phyloP scores from a whole-genome alignment of 257 asterid species.

The Scutellaria barbata region DNA sequence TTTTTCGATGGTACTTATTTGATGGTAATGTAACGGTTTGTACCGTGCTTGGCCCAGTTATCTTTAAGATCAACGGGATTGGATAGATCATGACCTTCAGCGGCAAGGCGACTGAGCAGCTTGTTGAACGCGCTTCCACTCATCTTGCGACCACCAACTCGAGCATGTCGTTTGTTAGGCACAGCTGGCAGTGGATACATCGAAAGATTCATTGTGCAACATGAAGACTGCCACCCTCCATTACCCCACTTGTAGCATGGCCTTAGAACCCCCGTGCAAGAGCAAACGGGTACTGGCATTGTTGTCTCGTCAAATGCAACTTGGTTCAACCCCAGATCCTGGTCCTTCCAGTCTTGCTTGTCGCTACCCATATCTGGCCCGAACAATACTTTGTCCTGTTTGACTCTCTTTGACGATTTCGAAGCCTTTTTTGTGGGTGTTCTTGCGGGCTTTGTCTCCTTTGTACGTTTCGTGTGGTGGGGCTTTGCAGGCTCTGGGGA shows the following conservation, averaged over 20 bases:
- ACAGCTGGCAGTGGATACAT: conserved; percentile 93
- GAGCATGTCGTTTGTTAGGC: conserved; percentile 92
- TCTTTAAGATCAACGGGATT: conserved; percentile 87
- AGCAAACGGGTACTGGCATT: conserved; percentile 94
- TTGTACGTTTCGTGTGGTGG: conserved; percentile 64
- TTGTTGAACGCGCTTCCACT: conserved; percentile 94
- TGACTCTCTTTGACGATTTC: conserved; percentile 62
- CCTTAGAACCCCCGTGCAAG: conserved; percentile 86
- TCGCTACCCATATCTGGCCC: conserved; percentile 33
- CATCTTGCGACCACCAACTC: conserved; percentile 97
- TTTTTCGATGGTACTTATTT: conserved; percentile 43
- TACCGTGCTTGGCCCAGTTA: conserved; percentile 98
- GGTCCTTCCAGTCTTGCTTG: conserved; percentile 89
- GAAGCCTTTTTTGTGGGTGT: conserved; percentile 48
- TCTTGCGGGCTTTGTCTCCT: conserved; percentile 54
- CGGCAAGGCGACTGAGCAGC: conserved; percentile 90
- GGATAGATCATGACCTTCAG: conserved; percentile 80
- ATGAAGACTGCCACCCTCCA: conserved; percentile 99
- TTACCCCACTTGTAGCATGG: conserved; percentile 99
- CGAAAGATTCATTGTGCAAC: conserved; percentile 85
- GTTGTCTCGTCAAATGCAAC: conserved; percentile 88
- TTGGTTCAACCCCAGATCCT: conserved; percentile 86
- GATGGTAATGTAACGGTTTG: conserved; percentile 96
- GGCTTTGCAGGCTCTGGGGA: conserved; percentile 68
- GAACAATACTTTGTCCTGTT: conserved; percentile 50